Evolutionary conservation across 139 green algal genomes (phyloP).

Genomic region (Chlorella sorokiniana): DNA sequence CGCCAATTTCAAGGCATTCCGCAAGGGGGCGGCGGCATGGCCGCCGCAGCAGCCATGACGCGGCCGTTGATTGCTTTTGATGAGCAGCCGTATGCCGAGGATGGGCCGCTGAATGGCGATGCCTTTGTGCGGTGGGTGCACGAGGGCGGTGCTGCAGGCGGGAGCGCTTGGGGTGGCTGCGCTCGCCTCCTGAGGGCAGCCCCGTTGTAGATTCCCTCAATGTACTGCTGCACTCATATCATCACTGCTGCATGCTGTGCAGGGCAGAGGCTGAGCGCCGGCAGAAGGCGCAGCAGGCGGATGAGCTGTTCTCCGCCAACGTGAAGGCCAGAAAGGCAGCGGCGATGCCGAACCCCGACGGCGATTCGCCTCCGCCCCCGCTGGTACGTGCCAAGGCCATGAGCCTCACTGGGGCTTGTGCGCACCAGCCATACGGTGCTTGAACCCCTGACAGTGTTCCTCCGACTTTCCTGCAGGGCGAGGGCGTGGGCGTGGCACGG

Average conservation of each 20-base stretch:
- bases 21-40: neutral
- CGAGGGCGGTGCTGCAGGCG: neutral
- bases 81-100: neutral
- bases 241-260: neutral
- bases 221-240: neutral
- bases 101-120: neutral
- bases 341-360: conserved; percentile 1
- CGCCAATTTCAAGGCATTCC: conserved; percentile 24
- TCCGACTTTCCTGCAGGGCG: neutral
- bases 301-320: conserved; percentile 38
- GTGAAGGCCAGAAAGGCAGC: conserved; percentile 22
- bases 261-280: conserved; percentile 31
- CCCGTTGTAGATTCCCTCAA: too few species aligned
- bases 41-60: neutral
- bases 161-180: neutral
- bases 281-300: neutral
- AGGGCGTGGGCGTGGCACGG: neutral
- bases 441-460: neutral
- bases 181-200: neutral
- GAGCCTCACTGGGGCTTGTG: neutral
- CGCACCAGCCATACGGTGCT: neutral
- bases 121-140: conserved; percentile 19
- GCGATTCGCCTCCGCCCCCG: neutral
- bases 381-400: too few species aligned
- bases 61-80: neutral